These are phyloP conservation scores for Chlorella vulgaris DNA, from an alignment of 139 green algal species.

Conservation along the genomic window DNA sequence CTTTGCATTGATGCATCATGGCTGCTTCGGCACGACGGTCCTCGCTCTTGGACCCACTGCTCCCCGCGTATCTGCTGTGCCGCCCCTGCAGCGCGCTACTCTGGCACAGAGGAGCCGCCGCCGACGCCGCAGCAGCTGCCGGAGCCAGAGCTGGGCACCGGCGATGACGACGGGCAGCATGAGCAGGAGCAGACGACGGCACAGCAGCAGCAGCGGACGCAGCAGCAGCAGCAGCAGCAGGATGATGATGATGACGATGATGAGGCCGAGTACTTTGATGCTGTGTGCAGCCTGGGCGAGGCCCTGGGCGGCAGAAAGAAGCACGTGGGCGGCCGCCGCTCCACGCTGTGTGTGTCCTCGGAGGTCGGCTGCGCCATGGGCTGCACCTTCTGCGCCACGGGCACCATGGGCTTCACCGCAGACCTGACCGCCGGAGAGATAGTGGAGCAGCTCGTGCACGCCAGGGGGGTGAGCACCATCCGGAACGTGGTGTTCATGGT, in stretches of 20 bases:
- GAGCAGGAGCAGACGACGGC: neutral
- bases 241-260: slow-evolving; percentile 1
- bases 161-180: neutral
- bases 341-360: slow-evolving; percentile 87
- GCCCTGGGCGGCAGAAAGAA: neutral
- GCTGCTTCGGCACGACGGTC: too few relatives aligned
- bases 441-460: slow-evolving; percentile 94
- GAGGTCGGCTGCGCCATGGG: slow-evolving; percentile 93
- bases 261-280: slow-evolving; percentile 7
- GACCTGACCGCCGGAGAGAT: slow-evolving; percentile 94
- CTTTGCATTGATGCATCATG: neutral
- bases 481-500: slow-evolving; percentile 98
- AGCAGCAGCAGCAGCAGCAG: slow-evolving; percentile 10
- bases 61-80: neutral
- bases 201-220: neutral
- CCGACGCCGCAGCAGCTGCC: neutral
- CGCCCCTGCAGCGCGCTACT: slow-evolving; percentile 1
- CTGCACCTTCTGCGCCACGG: slow-evolving; percentile 98
- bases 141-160: neutral
- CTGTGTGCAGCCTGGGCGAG: slow-evolving; percentile 7
- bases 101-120: neutral
- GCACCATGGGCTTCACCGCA: slow-evolving; percentile 91
- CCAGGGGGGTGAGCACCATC: slow-evolving; percentile 63
- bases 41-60: neutral
- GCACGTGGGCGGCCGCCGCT: slow-evolving; percentile 34